These are phyloP conservation scores for Aspergillus novofumigatus DNA, from an alignment of 2,329 filamentous ascomycete genomes.

Conservation along the genomic window DNA sequence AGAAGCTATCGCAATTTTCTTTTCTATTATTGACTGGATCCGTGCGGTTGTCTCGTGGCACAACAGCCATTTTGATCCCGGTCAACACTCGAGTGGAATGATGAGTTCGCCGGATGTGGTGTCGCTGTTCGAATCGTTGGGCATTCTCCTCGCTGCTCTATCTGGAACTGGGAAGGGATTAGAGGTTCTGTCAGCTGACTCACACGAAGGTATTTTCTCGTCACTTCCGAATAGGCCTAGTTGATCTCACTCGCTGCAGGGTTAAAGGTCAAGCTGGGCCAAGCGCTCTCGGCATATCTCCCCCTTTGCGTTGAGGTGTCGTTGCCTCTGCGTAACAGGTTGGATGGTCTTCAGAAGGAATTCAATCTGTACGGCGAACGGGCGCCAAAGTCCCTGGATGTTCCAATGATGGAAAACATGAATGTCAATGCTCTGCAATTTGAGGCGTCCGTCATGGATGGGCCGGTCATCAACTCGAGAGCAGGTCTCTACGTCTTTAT, in stretches of 20 bases:
- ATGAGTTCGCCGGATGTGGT: constrained; percentile 35
- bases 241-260: constrained; percentile 14
- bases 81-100: constrained; percentile 26
- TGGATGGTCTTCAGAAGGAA: constrained; percentile 40
- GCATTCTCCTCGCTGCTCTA: constrained; percentile 38
- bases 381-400: constrained; percentile 40
- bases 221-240: not conserved
- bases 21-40: constrained; percentile 37
- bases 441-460: constrained; percentile 55
- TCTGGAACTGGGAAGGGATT: constrained; percentile 34
- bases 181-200: constrained; percentile 32
- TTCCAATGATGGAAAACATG: constrained; percentile 39
- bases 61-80: constrained; percentile 21
- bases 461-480: constrained; percentile 69
- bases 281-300: constrained; percentile 37
- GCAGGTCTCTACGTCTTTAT: constrained; percentile 82
- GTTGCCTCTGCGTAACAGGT: constrained; percentile 34
- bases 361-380: constrained; percentile 41
- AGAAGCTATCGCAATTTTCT: constrained; percentile 32
- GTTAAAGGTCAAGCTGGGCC: constrained; percentile 35
- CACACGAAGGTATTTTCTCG: constrained; percentile 28
- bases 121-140: constrained; percentile 41
- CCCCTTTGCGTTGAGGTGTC: constrained; percentile 39
- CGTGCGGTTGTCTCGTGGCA: constrained; percentile 34
- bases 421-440: constrained; percentile 50